Evolutionary conservation across 768 basidiomycete species (phyloP), one percentile per base, ranked within the genome.

Genomic region (Holtermannia corniformis): DNA sequence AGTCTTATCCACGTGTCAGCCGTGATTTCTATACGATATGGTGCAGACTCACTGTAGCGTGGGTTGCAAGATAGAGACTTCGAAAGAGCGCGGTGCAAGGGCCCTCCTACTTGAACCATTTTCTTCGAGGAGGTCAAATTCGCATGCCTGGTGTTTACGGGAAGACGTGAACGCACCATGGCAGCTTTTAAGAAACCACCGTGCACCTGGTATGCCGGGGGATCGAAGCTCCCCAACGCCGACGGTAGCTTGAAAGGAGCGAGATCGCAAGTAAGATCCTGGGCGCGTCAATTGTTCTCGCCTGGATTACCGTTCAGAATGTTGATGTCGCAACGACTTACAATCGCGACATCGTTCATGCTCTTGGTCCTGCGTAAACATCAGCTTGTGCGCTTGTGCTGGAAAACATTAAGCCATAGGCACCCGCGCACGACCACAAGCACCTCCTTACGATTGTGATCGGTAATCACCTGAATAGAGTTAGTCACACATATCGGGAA

Each of bases 401-500:
- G n/a, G n/a, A n/a, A n/a, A n/a, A n/a, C n/a, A n/a, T n/a, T n/a
- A n/a, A n/a, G n/a, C n/a, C n/a, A n/a, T n/a, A n/a, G n/a, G n/a
- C n/a, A 79, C 82, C 48, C 83, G 73, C 84, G 75, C 44, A 86
- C 74, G 14, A 88, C 84, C 22, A 89, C 78, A 10, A 88, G 84
- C 45, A 89, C 78, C 66, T 88, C 83, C 3, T 73, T 74, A 37
- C 87, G 77, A 43, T 77, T 77, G 63, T 90, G 84, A 66, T 89
- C 87, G 0, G 85, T 87, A 19, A 90, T 76, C 3, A 88, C 82
- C 86, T 87, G 89, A 67, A 84, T n/a, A n/a, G n/a, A 89, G 28
- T 85, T 77, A 2, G 87, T 20, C 28, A 44, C 26, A 14, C 14
- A 28, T 26, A 37, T 7, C 7, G 10, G 7, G 7, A 45, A 49